Evolutionary conservation across 1,284 basidiomycete genomes (phyloP).

Genomic region (Trichosporon ovoides): DNA sequence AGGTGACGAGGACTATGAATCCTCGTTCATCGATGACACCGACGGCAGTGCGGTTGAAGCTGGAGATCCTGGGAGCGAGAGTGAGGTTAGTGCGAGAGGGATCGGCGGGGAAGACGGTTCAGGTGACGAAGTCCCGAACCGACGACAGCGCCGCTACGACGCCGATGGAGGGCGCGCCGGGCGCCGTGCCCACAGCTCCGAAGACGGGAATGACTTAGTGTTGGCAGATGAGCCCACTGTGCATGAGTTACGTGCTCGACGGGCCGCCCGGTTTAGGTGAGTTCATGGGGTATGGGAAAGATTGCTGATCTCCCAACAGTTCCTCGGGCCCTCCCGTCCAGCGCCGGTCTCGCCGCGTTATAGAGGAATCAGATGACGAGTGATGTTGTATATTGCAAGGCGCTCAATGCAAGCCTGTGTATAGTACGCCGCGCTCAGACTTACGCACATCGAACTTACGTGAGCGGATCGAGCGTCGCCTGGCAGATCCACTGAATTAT

Average conservation of each 20-base stretch:
- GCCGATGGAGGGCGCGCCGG: too few relatives aligned
- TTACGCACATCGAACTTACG: too few relatives aligned
- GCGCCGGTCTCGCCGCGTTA: conserved; percentile 1
- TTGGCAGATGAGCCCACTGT: conserved; percentile 24
- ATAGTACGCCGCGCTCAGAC: not conserved
- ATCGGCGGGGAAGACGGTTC: not conserved
- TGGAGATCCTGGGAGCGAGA: conserved; percentile 6
- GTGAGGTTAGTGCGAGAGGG: not conserved
- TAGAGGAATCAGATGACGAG: conserved; percentile 1
- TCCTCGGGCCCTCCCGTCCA: not conserved
- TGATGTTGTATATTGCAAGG: not conserved
- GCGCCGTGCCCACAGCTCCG: too few relatives aligned
- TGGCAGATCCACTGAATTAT: too few relatives aligned
- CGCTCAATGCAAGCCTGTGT: not conserved
- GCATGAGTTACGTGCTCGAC: conserved; percentile 16
- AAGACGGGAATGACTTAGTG: too few relatives aligned
- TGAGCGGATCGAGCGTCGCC: too few relatives aligned
- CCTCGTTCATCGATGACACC: conserved; percentile 20
- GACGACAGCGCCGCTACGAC: too few relatives aligned
- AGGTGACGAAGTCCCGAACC: not conserved
- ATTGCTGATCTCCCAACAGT: not conserved
- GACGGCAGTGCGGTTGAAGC: not conserved
- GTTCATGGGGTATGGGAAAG: not conserved
- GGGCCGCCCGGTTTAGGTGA: conserved; percentile 17
- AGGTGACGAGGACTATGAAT: conserved; percentile 17